These are phyloP conservation scores for Letharia lupina DNA, from an alignment of 495 filamentous ascomycete genomes.

Conservation along the genomic window DNA sequence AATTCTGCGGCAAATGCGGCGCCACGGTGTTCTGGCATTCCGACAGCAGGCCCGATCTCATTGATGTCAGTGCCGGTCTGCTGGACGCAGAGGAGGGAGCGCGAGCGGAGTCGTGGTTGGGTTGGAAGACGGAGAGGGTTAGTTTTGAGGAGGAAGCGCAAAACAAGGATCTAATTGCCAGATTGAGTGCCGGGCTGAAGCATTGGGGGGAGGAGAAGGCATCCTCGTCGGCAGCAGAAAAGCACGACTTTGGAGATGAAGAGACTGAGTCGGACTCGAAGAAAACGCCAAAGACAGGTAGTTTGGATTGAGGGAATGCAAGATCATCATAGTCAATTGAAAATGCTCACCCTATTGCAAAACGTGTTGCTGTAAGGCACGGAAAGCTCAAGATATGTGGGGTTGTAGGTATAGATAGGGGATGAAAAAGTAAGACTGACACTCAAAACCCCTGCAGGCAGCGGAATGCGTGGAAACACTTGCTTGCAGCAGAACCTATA, in stretches of 20 bases:
- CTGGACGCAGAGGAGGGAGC: conserved; percentile 40
- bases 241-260: background rate
- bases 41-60: conserved; percentile 35
- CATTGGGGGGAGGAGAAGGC: conserved; percentile 22
- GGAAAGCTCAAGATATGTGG: background rate
- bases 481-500: conserved; percentile 42
- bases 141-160: conserved; percentile 30
- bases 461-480: background rate
- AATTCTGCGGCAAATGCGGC: conserved; percentile 47
- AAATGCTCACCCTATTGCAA: background rate
- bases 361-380: background rate
- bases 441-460: background rate
- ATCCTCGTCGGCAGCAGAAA: background rate
- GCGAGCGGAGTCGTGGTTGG: conserved; percentile 39
- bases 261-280: background rate
- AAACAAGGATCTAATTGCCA: conserved; percentile 30
- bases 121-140: conserved; percentile 31
- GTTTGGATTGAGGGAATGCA: background rate
- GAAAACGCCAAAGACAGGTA: background rate
- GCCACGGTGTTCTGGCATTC: conserved; percentile 43
- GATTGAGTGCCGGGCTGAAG: conserved; percentile 30
- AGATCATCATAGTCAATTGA: background rate
- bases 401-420: background rate
- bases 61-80: conserved; percentile 45
- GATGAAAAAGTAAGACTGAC: background rate